Conservation (phyloP, 2,329 filamentous ascomycete genomes). For the Trichophyton mentagrophytes region DNA sequence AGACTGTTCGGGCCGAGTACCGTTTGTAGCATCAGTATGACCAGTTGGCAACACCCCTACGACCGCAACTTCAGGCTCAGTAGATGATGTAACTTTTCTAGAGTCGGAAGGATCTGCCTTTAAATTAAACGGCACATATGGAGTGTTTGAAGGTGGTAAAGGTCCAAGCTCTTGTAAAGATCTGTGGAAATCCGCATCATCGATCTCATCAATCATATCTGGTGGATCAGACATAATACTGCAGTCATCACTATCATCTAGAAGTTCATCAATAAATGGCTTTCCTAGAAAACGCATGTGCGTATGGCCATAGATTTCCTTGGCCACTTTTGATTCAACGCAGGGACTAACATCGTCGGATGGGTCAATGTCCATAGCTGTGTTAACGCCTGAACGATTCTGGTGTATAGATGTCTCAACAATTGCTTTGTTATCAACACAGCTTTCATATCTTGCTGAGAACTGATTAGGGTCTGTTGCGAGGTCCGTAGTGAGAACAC, state of each 20-base stretch:
- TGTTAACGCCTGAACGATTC: neutral
- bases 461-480: neutral
- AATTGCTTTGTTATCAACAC: neutral
- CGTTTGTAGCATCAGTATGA: neutral
- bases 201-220: neutral
- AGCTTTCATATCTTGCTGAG: neutral
- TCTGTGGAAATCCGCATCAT: neutral
- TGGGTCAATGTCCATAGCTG: neutral
- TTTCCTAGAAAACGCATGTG: neutral
- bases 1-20: neutral
- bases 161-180: neutral
- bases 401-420: neutral
- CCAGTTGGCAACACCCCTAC: neutral
- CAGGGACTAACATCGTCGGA: neutral
- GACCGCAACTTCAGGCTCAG: neutral
- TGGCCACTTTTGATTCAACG: neutral
- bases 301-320: neutral
- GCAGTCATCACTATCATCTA: neutral
- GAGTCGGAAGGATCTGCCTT: neutral
- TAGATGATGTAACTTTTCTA: neutral
- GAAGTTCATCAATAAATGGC: neutral
- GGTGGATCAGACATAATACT: neutral
- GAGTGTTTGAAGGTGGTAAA: neutral
- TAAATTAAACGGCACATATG: neutral
- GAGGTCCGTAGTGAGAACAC: neutral